Evolutionary conservation across 2,329 filamentous ascomycete species (phyloP).

Genomic region (Hypoxylon sp.): DNA sequence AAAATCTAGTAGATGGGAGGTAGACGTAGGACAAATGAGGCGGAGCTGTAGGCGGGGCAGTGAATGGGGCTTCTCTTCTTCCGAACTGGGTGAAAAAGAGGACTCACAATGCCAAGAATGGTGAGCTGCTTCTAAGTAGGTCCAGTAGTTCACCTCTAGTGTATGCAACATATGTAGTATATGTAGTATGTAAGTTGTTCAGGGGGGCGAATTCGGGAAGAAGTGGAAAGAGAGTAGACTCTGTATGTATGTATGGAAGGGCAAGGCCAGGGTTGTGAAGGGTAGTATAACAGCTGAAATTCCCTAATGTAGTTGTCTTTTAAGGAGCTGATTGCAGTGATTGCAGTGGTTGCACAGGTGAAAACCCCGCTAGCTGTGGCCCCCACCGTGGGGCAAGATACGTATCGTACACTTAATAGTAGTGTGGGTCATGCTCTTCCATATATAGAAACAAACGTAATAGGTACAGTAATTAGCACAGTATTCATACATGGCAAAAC

Average conservation of each 20-base stretch:
- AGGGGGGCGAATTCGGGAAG: conserved; percentile 9
- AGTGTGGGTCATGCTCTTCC: conserved; percentile 21
- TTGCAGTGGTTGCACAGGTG: conserved; percentile 21
- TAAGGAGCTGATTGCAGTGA: conserved; percentile 33
- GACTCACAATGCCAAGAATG: conserved; percentile 20
- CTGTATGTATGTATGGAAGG: not conserved
- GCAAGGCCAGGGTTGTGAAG: conserved; percentile 8
- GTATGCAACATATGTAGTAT: not conserved
- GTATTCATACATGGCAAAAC: conserved; percentile 16
- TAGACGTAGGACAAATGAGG: conserved; percentile 45
- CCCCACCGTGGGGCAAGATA: conserved; percentile 44
- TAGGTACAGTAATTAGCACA: conserved; percentile 21
- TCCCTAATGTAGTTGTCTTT: conserved; percentile 31
- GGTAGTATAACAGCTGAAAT: conserved; percentile 34
- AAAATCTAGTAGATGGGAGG: conserved; percentile 10
- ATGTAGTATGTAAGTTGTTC: conserved; percentile 13
- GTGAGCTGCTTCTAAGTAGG: conserved; percentile 1
- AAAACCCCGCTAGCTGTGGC: conserved; percentile 19
- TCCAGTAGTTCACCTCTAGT: not conserved
- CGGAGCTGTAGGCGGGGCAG: conserved; percentile 39
- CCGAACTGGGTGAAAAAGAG: conserved; percentile 21
- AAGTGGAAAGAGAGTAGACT: conserved; percentile 3
- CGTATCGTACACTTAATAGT: conserved; percentile 20
- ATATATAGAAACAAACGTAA: conserved; percentile 39
- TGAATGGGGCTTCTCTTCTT: conserved; percentile 30